phyloP scores from a whole-genome alignment of 2,329 filamentous ascomycete species.

The Polychaeton citri region DNA sequence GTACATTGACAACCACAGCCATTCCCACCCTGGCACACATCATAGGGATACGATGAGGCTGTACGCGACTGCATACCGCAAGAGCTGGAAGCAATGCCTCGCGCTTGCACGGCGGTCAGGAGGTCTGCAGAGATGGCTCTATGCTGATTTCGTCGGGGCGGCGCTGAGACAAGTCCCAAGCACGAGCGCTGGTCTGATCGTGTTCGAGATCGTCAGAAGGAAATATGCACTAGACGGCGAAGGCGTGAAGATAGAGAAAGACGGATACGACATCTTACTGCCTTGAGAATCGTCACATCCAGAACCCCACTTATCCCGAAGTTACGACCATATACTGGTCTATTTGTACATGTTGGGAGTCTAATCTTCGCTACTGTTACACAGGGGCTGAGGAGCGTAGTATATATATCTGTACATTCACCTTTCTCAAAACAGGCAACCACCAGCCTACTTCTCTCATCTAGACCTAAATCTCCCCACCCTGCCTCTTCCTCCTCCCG shows the following conservation, averaged over 20 bases:
- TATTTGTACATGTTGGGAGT: not conserved
- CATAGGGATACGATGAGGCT: constrained; percentile 42
- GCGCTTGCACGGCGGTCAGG: constrained; percentile 46
- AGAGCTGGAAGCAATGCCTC: constrained; percentile 50
- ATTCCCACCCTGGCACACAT: constrained; percentile 29
- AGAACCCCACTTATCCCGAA: too few species aligned
- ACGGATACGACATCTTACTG: constrained; percentile 59
- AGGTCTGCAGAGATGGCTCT: constrained; percentile 50
- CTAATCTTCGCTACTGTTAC: too few species aligned
- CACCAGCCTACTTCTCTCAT: too few species aligned
- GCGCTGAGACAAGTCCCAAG: constrained; percentile 63
- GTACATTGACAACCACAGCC: constrained; percentile 42
- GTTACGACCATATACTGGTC: constrained; percentile 1
- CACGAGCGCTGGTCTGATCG: constrained; percentile 63
- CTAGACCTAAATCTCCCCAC: too few species aligned
- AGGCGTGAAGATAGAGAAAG: constrained; percentile 50
- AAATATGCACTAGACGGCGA: constrained; percentile 56
- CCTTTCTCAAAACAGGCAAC: too few species aligned
- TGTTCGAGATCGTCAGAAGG: constrained; percentile 61
- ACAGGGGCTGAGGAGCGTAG: too few species aligned
- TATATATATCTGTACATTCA: too few species aligned
- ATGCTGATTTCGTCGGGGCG: constrained; percentile 57
- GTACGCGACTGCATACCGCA: constrained; percentile 59
- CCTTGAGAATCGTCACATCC: too few species aligned
- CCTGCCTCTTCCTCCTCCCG: constrained; percentile 12